These are phyloP conservation scores for Plasmodium vivax DNA, from an alignment of 169 alveolate species.

Conservation along the genomic window DNA sequence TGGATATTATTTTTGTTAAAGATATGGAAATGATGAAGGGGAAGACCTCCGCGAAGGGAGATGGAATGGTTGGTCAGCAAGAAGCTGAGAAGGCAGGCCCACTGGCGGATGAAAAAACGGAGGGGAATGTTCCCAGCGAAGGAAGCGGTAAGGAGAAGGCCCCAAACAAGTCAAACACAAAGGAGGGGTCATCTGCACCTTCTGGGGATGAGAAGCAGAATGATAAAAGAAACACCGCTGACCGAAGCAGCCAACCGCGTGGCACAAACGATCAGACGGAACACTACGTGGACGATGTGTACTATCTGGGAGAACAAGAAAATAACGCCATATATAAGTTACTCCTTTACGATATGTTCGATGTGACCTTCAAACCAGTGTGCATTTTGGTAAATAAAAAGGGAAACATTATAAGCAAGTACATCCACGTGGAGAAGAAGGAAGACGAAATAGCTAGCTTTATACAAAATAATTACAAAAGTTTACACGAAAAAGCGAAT, in stretches of 20 bases:
- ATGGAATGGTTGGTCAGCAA: background rate
- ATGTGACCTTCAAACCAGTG: constrained; percentile 60
- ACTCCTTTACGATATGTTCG: constrained; percentile 48
- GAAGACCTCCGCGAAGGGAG: background rate
- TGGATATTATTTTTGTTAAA: constrained; percentile 45
- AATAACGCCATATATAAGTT: constrained; percentile 46
- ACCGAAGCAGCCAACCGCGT: background rate
- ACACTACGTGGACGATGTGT: constrained; percentile 43
- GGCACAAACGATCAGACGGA: background rate
- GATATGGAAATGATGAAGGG: constrained; percentile 29
- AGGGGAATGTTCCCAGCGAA: background rate
- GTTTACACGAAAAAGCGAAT: constrained; percentile 50
- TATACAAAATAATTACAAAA: constrained; percentile 50
- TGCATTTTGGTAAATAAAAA: constrained; percentile 46
- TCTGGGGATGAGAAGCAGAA: background rate
- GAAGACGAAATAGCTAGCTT: constrained; percentile 32
- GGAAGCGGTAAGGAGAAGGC: background rate
- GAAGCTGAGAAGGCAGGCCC: background rate
- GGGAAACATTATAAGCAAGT: constrained; percentile 61
- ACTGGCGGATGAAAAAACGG: background rate
- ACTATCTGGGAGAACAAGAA: constrained; percentile 52
- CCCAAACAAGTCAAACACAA: background rate
- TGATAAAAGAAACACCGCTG: background rate
- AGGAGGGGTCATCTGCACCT: background rate
- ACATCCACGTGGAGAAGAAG: constrained; percentile 51